phyloP scores from a whole-genome alignment of 78 protist species.

The Guillardia theta region DNA sequence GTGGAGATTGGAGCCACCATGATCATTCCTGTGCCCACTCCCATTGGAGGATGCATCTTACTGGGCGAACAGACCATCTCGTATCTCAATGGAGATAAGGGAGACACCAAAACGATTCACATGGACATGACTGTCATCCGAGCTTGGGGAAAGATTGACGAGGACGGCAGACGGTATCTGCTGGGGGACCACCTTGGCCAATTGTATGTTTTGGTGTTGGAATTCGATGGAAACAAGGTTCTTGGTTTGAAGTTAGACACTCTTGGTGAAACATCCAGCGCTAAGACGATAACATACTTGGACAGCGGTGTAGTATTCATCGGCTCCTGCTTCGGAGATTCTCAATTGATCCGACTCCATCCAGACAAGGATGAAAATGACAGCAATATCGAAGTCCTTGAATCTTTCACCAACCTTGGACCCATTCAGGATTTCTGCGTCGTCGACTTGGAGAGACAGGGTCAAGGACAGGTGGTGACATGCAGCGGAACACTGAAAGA shows the following conservation, averaged over 20 bases:
- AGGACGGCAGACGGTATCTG: constrained; percentile 52
- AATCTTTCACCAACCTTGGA: constrained; percentile 78
- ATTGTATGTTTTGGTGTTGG: not conserved
- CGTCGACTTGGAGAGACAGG: constrained; percentile 79
- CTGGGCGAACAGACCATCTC: constrained; percentile 80
- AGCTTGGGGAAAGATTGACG: constrained; percentile 56
- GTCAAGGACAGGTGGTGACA: constrained; percentile 74
- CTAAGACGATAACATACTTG: constrained; percentile 62
- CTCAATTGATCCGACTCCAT: constrained; percentile 68
- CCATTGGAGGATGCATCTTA: constrained; percentile 67
- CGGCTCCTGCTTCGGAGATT: constrained; percentile 78
- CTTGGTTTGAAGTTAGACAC: constrained; percentile 1
- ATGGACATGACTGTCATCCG: constrained; percentile 9
- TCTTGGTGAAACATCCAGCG: constrained; percentile 60
- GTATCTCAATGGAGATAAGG: constrained; percentile 59
- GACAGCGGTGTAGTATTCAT: constrained; percentile 79
- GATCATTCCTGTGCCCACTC: constrained; percentile 66
- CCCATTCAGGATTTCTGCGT: constrained; percentile 81
- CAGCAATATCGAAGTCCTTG: constrained; percentile 37
- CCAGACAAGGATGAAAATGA: constrained; percentile 50
- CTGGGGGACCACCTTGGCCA: constrained; percentile 42
- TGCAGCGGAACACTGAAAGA: constrained; percentile 85
- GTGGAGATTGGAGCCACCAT: constrained; percentile 65
- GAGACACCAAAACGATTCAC: not conserved
- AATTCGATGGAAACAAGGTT: constrained; percentile 19